A percentile compares a stretch with the other conserved stretches of the same genome.
These are phyloP conservation scores for Fraxinus nigra DNA, from an alignment of 305 asterid genomes.

Conservation along the genomic window DNA sequence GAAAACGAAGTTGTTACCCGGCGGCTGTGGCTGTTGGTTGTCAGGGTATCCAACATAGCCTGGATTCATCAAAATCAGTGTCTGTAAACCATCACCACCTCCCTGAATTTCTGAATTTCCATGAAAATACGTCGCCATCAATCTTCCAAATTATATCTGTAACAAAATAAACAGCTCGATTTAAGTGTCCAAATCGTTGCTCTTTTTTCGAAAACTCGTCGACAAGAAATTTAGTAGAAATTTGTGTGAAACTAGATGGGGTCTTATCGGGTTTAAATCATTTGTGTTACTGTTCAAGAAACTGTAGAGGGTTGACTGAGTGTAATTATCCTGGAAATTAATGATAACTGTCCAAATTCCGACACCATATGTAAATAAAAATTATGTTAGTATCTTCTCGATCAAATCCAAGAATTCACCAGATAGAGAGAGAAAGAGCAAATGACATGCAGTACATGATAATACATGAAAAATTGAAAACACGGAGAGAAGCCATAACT, in stretches of 20 bases:
- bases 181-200: neutral
- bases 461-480: neutral
- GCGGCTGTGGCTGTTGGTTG: conserved; percentile 27
- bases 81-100: conserved; percentile 51
- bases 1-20: conserved; percentile 38
- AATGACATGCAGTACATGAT: neutral
- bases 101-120: conserved; percentile 48
- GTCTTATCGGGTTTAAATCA: conserved; percentile 27
- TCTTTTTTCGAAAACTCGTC: neutral
- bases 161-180: neutral
- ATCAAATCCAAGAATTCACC: neutral
- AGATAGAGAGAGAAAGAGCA: neutral
- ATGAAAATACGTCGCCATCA: conserved; percentile 49
- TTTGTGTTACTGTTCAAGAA: conserved; percentile 11
- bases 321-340: conserved; percentile 6
- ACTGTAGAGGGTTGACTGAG: conserved; percentile 19
- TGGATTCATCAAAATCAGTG: conserved; percentile 53
- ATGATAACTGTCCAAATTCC: neutral
- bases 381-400: neutral
- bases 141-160: conserved; percentile 1
- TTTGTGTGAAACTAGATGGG: neutral
- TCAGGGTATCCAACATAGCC: conserved; percentile 50
- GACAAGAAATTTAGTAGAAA: neutral
- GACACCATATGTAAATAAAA: conserved; percentile 13
- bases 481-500: neutral